Base-by-base conservation (phyloP, 1,139 yeast species). In the Candida smagusa region DNA sequence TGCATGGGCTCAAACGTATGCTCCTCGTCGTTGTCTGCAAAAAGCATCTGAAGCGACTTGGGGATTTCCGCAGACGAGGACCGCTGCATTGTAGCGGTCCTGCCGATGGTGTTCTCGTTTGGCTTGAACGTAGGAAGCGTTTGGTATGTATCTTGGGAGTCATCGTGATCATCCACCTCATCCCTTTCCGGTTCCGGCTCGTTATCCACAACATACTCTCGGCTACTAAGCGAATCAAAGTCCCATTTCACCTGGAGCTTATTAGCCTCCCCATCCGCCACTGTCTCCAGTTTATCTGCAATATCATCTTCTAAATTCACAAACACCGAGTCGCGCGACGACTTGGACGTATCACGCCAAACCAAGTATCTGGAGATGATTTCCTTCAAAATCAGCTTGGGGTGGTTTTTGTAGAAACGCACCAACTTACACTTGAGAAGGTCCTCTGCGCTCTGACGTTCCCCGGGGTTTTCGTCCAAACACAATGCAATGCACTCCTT, bases 401-500 rank as follows among this genome's bases (percentile, higher is more conserved):
- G 79, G 6, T 74, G 61, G 43, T 72, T 73, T 48, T 77, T 79
- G 53, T 84, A 79, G 31, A 68, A 59, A 47, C 77, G 78, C 35
- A 92, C 76, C 45, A 90, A 83, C 55, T 78, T 84, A 39, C 90
- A 75, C 54, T 82, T 87, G 36, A 79, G 60, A 34, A 94, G 65
- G 31, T 87, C 96, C 36, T 88, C 96, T 1, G 98, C 97, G 34
- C 80, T 69, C 0, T 90, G 85, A 49, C 99, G 72, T 52, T 87
- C 95, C 16, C 79, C 82, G 0, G 97, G 96, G 44, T 84, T 87
- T 60, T 94, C 98, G 59, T 92, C 97, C 35, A 94, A 69, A 62
- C 97, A 92, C 35, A 85, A 66, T 0, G 98, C 96, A 36, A 94
- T 83, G 44, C 88, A 80, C 59, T 94, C 98, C 53, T 90, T 94